Evolutionary conservation across 1,284 basidiomycete genomes (phyloP), one percentile per base, ranked within the genome.

Genomic region (Sphaerobolus stellatus): DNA sequence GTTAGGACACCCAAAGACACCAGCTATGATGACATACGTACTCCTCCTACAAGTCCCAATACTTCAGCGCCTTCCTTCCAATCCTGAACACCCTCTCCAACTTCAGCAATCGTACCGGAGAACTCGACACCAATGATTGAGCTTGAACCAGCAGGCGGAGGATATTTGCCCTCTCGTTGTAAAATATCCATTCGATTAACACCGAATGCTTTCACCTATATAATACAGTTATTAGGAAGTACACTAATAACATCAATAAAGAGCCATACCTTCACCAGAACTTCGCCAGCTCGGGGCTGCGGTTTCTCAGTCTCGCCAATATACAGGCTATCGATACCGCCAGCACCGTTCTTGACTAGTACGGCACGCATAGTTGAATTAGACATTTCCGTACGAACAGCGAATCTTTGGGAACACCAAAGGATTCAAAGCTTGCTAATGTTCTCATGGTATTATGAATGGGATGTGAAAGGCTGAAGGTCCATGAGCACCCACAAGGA

Each of bases 341-440:
- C 93, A 59, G 84, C 84, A n/a, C 80, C 87, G 66, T 86, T 82
- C 72, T 90, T 90, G 70, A 97, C 80, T 36, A 92, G 76, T 48
- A 97, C 77, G 28, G 91, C 92, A 56, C 83, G 85, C 93, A 96
- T 97, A n/a, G n/a, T n/a, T n/a, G n/a, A n/a, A n/a, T n/a, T n/a
- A n/a, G n/a, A n/a, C n/a, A n/a, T n/a, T n/a, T n/a, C n/a, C n/a
- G n/a, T n/a, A n/a, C n/a, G n/a, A n/a, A n/a, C n/a, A n/a, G n/a
- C n/a, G n/a, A n/a, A n/a, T n/a, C n/a, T n/a, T n/a, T n/a, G n/a
- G n/a, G n/a, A n/a, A n/a, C n/a, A n/a, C n/a, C n/a, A n/a, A n/a
- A n/a, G n/a, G n/a, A n/a, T n/a, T n/a, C n/a, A n/a, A n/a, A n/a
- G n/a, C n/a, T n/a, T n/a, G n/a, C n/a, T n/a, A n/a, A n/a, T n/a